Evolutionary conservation across 202 grass and related monocot genomes (phyloP).

Genomic region (Miscanthus sacchariflorus): DNA sequence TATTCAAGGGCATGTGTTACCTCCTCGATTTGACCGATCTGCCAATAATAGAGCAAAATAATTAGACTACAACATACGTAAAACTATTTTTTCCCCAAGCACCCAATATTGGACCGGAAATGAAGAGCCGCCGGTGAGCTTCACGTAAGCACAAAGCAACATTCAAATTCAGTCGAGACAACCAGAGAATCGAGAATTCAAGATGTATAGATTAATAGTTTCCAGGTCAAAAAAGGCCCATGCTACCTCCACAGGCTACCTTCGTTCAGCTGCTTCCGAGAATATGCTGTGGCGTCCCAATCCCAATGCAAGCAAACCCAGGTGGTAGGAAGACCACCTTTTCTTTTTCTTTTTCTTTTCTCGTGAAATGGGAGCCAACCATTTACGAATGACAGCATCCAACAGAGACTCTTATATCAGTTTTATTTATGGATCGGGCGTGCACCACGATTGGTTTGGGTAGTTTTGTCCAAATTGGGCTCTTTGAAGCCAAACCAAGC

Average conservation of each 20-base stretch:
- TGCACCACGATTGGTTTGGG: neutral
- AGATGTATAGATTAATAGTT: neutral
- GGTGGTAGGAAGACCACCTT: neutral
- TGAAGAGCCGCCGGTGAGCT: neutral
- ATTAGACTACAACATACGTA: too few species aligned
- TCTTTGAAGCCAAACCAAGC: neutral
- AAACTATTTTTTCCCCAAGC: neutral
- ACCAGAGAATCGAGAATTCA: neutral
- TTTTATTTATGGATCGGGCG: neutral
- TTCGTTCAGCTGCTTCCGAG: neutral
- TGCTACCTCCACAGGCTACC: slow-evolving; percentile 9
- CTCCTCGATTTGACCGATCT: neutral
- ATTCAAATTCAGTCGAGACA: neutral
- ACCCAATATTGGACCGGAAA: slow-evolving; percentile 15
- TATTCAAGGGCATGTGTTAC: neutral
- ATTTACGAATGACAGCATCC: neutral
- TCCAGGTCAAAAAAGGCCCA: slow-evolving; percentile 2
- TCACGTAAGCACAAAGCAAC: neutral
- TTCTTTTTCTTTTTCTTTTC: neutral
- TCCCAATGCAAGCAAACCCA: neutral
- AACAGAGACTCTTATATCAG: neutral
- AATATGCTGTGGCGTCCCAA: slow-evolving; percentile 20
- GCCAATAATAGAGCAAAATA: slow-evolving; percentile 4
- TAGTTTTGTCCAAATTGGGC: neutral
- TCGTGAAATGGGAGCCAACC: neutral